Percentiles rank a stretch among this genome's conserved stretches.
Evolutionary conservation across 345 rosid genomes (phyloP).

Genomic region (Trapa incisa): DNA sequence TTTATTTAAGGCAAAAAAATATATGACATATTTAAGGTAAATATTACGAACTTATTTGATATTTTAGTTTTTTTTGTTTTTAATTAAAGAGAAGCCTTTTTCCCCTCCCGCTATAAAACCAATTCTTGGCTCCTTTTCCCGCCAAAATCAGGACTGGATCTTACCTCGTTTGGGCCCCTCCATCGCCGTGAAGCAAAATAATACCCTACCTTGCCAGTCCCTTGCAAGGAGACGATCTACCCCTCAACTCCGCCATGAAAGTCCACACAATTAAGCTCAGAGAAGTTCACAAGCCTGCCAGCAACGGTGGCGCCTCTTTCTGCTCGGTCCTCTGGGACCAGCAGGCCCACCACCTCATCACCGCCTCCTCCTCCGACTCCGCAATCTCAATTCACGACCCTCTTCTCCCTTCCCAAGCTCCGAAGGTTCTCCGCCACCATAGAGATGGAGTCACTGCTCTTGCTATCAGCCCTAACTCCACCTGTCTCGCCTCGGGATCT

Average conservation of each 20-base stretch:
- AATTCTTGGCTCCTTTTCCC: conserved; percentile 4
- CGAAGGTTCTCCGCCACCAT: conserved; percentile 77
- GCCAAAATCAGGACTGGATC: not conserved
- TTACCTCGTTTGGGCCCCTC: conserved; percentile 8
- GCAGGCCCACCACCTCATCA: conserved; percentile 57
- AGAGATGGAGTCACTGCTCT: conserved; percentile 85
- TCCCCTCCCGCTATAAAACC: conserved; percentile 14
- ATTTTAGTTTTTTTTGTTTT: too few species aligned
- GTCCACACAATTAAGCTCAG: conserved; percentile 65
- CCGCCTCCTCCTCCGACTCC: conserved; percentile 76
- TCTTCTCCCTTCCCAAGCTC: conserved; percentile 42
- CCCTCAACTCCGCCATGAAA: conserved; percentile 38
- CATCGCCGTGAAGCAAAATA: not conserved
- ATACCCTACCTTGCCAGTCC: not conserved
- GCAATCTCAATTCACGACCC: conserved; percentile 66
- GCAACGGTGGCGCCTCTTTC: conserved; percentile 37
- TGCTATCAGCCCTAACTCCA: conserved; percentile 74
- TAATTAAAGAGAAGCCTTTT: not conserved
- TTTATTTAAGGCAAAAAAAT: too few species aligned
- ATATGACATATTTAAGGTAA: too few species aligned
- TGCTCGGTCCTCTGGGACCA: conserved; percentile 91
- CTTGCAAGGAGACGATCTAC: not conserved
- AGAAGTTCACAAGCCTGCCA: conserved; percentile 57
- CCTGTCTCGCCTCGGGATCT: conserved; percentile 93
- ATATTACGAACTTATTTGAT: too few species aligned